Evolutionary conservation across 108 stramenopile genomes (phyloP).

Genomic region (Stephanodiscus minutulus): DNA sequence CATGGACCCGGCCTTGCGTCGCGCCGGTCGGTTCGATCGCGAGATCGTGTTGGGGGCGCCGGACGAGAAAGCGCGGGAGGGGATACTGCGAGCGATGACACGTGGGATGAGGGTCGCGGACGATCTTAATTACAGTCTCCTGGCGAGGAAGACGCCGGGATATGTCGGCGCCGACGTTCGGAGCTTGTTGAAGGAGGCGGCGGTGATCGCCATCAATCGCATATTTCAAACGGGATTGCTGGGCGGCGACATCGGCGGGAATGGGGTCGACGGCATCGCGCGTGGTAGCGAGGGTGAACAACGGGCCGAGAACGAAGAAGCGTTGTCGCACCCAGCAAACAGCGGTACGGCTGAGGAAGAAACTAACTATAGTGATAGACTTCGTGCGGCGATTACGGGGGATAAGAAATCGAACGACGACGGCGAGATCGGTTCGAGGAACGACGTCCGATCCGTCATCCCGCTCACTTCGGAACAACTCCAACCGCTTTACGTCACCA

Average conservation of each 20-base stretch:
- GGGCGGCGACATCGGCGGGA: background rate
- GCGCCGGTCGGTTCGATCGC: conserved; percentile 97
- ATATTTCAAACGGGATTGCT: conserved; percentile 66
- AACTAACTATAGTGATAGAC: conserved; percentile 11
- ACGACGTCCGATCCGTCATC: conserved; percentile 41
- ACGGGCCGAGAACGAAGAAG: background rate
- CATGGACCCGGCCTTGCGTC: conserved; percentile 92
- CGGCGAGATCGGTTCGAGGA: conserved; percentile 1
- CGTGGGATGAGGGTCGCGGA: conserved; percentile 82
- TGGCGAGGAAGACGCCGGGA: conserved; percentile 94
- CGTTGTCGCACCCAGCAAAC: background rate
- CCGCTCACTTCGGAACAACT: conserved; percentile 81
- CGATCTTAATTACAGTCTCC: conserved; percentile 76
- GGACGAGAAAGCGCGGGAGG: conserved; percentile 88
- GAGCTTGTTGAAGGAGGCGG: conserved; percentile 96
- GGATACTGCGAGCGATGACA: conserved; percentile 88
- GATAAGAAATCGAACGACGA: conserved; percentile 10
- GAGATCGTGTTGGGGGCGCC: conserved; percentile 97
- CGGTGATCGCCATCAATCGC: conserved; percentile 93
- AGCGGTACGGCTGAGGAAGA: conserved; percentile 13
- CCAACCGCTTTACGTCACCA: conserved; percentile 83
- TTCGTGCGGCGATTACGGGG: background rate
- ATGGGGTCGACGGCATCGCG: background rate
- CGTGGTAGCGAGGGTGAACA: background rate
- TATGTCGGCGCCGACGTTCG: conserved; percentile 98